These are phyloP conservation scores for Emmonsia crescens DNA, from an alignment of 2,329 filamentous ascomycete genomes.

Conservation along the genomic window DNA sequence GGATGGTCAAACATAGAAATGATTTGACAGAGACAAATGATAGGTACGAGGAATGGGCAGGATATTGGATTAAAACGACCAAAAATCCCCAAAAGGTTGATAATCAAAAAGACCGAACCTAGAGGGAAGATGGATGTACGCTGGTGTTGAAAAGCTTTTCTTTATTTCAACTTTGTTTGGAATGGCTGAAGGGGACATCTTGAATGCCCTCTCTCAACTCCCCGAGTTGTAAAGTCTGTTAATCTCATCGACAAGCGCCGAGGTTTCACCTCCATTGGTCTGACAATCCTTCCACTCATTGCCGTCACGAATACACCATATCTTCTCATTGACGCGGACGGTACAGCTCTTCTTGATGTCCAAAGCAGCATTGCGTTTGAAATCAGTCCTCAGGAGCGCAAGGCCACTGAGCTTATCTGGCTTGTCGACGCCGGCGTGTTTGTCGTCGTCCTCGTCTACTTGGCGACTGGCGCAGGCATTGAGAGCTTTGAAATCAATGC, in stretches of 20 bases:
- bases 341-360: constrained; percentile 66
- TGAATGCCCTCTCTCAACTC: constrained; percentile 11
- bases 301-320: constrained; percentile 74
- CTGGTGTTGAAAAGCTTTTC: background rate
- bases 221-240: constrained; percentile 51
- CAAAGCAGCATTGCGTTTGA: constrained; percentile 45
- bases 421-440: constrained; percentile 35
- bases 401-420: constrained; percentile 44
- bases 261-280: constrained; percentile 40
- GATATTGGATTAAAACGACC: background rate
- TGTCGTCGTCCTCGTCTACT: constrained; percentile 55
- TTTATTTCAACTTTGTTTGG: background rate
- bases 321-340: constrained; percentile 63
- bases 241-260: constrained; percentile 64
- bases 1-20: background rate
- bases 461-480: constrained; percentile 74
- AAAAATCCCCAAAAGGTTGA: background rate
- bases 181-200: background rate
- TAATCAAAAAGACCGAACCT: too few species aligned
- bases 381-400: constrained; percentile 34
- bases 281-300: constrained; percentile 73
- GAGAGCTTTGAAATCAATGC: constrained; percentile 67
- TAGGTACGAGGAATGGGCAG: background rate
- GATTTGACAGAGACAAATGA: background rate
- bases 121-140: background rate